Base-by-base conservation (phyloP, 2,329 filamentous ascomycete species). In the Colletotrichum salicis region DNA sequence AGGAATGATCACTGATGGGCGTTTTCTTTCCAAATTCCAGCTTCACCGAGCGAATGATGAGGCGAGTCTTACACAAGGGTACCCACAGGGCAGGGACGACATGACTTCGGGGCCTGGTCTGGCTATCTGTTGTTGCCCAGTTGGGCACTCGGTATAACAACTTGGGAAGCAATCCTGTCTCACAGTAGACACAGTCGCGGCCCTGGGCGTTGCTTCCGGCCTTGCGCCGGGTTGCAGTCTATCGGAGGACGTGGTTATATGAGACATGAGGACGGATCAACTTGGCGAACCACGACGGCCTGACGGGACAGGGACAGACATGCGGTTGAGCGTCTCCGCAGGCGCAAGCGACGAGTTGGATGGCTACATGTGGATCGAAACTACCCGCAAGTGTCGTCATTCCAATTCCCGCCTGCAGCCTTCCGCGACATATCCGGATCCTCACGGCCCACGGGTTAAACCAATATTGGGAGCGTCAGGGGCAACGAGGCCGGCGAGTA, bases 381-480 rank as follows among this genome's bases (percentile, higher is more conserved):
- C 27, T 48, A 67, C 57, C 61, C 61, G 56, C 24, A 48, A 52
- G 41, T 71, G 70, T 72, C 70, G 70, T 72, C 70, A 72, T 72
- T 27, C 51, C 62, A 70, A 52, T 62, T 71, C 29, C 45, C 41
- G 51, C 29, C 56, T 72, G 67, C 67, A 58, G 51, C 31, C 31
- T 62, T 51, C 61, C 57, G 67, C 45, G 60, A 64, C 19, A 51
- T 22, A 41, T 19, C 37, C 22, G 54, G 55, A 55, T 58, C 41
- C 65, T 27, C 58, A 27, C 22, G 24, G 24, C 65, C 31, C 58
- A 33, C 22, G 31, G 31, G 19, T 54, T 57, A 52, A 37, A 63
- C 19, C 41, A 48, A 48, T 59, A 58, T 57, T 67, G 33, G 57
- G 57, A 58, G 45, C 22, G 29, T 37, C 55, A 70, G 45, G 48